phyloP scores from a whole-genome alignment of 2,329 filamentous ascomycete genomes.

The Mycocentrospora acerina region DNA sequence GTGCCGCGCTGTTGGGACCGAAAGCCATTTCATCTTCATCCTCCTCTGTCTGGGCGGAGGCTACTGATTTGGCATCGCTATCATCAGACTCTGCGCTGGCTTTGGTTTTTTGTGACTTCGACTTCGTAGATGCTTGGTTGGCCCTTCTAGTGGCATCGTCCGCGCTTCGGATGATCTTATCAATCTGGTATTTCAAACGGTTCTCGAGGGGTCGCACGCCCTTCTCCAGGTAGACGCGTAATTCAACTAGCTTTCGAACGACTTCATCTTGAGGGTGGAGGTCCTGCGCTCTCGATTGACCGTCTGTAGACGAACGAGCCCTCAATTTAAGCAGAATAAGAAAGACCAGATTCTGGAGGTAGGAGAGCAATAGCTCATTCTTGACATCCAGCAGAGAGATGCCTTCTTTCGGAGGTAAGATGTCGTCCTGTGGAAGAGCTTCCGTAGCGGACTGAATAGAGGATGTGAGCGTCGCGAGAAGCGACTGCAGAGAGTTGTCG shows the following conservation, averaged over 20 bases:
- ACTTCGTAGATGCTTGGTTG: conserved; percentile 25
- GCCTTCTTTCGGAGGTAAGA: conserved; percentile 77
- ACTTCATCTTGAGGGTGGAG: conserved; percentile 63
- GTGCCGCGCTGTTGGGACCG: conserved; percentile 60
- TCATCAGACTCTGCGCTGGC: conserved; percentile 45
- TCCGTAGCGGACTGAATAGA: conserved; percentile 64
- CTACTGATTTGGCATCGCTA: conserved; percentile 37
- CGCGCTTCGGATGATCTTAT: conserved; percentile 86
- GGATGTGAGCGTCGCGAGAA: conserved; percentile 52
- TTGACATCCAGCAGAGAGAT: conserved; percentile 95
- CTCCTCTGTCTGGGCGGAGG: conserved; percentile 29
- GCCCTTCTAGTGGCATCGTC: conserved; percentile 60
- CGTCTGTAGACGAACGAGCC: conserved; percentile 31
- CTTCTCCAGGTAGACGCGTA: conserved; percentile 90
- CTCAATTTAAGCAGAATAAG: conserved; percentile 77
- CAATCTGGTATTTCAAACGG: conserved; percentile 91
- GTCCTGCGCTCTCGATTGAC: conserved; percentile 37
- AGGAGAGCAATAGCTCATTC: conserved; percentile 95
- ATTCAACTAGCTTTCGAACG: conserved; percentile 83
- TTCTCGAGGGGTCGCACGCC: conserved; percentile 88
- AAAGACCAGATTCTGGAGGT: conserved; percentile 91
- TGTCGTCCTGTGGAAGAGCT: conserved; percentile 56
- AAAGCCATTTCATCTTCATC: conserved; percentile 62
- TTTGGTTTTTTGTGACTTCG: conserved; percentile 33
- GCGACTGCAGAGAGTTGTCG: conserved; percentile 42